Percentiles rank a stretch among this genome's conserved stretches.
These are phyloP conservation scores for Ophiostoma fasciatum DNA, from an alignment of 2,329 filamentous ascomycete species.

Conservation along the genomic window DNA sequence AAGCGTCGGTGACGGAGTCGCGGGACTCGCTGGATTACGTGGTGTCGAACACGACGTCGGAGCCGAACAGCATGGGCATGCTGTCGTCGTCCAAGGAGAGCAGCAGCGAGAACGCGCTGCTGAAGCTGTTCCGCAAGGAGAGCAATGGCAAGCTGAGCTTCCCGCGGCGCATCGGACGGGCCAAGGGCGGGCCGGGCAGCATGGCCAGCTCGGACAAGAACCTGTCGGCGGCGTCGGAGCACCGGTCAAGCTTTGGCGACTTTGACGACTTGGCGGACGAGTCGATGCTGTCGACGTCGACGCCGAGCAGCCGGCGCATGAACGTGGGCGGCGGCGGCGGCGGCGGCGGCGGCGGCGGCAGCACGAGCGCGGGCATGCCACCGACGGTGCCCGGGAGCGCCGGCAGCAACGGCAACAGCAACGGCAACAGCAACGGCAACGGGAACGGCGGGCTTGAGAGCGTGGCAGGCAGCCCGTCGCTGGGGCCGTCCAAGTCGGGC, in stretches of 20 bases:
- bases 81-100: conserved; percentile 26
- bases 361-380: conserved; percentile 16
- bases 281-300: conserved; percentile 3
- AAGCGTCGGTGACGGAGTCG: conserved; percentile 44
- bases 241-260: conserved; percentile 44
- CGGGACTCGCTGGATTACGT: conserved; percentile 43
- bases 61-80: conserved; percentile 25
- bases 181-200: conserved; percentile 38
- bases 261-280: conserved; percentile 37
- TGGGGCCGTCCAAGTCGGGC: conserved; percentile 33
- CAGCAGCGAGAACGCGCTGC: conserved; percentile 36
- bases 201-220: conserved; percentile 43
- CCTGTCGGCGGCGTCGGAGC: conserved; percentile 36
- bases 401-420: not conserved
- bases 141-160: conserved; percentile 52
- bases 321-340: no score
- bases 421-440: not conserved
- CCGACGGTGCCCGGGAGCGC: not conserved
- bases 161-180: conserved; percentile 33
- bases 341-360: no score
- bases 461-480: conserved; percentile 37
- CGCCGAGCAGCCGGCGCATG: conserved; percentile 8
- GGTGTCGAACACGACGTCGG: conserved; percentile 41
- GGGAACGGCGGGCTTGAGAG: conserved; percentile 37
- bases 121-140: conserved; percentile 53